Conservation (phyloP, 1,284 basidiomycete species). For the Apiotrichum mycotoxinovorans region DNA sequence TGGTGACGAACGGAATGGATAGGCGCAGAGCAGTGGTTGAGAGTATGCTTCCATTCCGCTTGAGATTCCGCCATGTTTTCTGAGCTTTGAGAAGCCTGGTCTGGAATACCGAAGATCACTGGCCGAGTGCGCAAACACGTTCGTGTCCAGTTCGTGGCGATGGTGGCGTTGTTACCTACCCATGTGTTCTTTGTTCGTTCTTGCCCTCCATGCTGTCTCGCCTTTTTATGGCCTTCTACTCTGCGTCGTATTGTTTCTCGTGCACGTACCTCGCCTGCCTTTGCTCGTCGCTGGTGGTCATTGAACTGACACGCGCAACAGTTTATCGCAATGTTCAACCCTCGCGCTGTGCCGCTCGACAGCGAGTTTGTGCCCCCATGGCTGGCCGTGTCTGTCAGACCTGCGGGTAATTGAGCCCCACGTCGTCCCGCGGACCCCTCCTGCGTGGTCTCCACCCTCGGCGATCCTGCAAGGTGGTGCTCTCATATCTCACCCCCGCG, state of each 20-base stretch:
- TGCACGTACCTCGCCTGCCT: neutral
- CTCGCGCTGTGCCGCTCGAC: conserved; percentile 30
- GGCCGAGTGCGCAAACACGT: no score
- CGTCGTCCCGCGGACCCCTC: neutral
- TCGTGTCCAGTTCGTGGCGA: no score
- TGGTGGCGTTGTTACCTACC: no score
- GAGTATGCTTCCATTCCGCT: no score
- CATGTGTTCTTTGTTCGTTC: no score
- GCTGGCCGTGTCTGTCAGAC: conserved; percentile 8
- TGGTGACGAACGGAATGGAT: no score
- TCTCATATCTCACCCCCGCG: no score
- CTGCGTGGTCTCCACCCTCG: neutral
- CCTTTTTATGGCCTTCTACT: neutral
- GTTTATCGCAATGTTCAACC: conserved; percentile 48
- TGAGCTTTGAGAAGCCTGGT: no score
- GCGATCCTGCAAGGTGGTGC: neutral
- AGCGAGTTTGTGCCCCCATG: conserved; percentile 29
- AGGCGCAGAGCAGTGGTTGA: no score
- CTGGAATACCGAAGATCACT: no score
- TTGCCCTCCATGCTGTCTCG: no score
- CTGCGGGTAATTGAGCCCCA: conserved; percentile 1
- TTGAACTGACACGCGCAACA: conserved; percentile 10
- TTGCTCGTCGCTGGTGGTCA: neutral
- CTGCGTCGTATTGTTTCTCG: neutral
- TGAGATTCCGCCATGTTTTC: no score